Evolutionary conservation across 257 asterid species (phyloP).

Genomic region (Ajuga chamaepitys): DNA sequence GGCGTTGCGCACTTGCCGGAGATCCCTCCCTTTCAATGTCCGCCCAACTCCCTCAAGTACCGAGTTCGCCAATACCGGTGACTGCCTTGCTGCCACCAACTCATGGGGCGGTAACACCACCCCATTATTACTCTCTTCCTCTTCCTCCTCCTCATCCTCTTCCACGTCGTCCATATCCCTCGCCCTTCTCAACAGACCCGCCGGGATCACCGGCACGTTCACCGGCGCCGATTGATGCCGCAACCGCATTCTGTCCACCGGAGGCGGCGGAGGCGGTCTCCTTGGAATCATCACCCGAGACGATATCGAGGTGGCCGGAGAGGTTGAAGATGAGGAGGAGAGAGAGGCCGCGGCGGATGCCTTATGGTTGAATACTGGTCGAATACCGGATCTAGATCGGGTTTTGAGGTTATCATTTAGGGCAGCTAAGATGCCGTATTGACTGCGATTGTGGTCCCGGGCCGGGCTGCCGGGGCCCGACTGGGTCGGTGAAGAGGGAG

Average conservation of each 20-base stretch:
- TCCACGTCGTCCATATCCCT: constrained; percentile 31
- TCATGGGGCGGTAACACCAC: constrained; percentile 55
- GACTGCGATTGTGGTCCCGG: constrained; percentile 8
- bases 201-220: constrained; percentile 45
- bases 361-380: constrained; percentile 58
- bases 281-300: constrained; percentile 35
- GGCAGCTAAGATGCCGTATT: constrained; percentile 58
- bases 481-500: constrained; percentile 22
- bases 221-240: constrained; percentile 65
- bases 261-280: constrained; percentile 30
- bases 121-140: constrained; percentile 14
- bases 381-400: constrained; percentile 29
- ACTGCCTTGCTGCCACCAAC: constrained; percentile 37
- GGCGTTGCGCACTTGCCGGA: constrained; percentile 62
- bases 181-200: constrained; percentile 28
- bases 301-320: constrained; percentile 32
- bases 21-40: constrained; percentile 69
- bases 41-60: constrained; percentile 67
- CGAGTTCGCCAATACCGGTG: constrained; percentile 47
- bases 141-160: constrained; percentile 24
- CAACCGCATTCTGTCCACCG: constrained; percentile 13
- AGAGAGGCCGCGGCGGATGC: constrained; percentile 37
- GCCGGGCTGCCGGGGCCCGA: not conserved
- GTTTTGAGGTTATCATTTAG: constrained; percentile 12
- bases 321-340: constrained; percentile 37